phyloP scores from a whole-genome alignment of 306 rosid genomes.

The Macrotyloma uniflorum region DNA sequence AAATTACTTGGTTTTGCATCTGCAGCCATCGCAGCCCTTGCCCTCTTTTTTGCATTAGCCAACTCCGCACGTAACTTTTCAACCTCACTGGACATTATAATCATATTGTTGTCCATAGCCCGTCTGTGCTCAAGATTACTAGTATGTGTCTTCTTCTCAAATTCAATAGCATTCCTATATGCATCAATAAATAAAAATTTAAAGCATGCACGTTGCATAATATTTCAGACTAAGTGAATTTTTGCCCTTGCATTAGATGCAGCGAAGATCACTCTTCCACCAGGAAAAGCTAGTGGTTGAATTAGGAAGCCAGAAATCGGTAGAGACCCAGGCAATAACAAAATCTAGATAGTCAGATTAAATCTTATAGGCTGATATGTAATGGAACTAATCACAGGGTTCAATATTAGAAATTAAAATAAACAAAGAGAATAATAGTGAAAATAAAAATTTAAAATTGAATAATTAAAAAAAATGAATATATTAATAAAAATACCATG shows the following conservation, averaged over 20 bases:
- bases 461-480: no score
- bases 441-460: no score
- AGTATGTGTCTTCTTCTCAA: conserved; percentile 68
- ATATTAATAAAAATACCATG: no score
- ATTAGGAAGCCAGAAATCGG: neutral
- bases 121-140: conserved; percentile 64
- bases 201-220: neutral
- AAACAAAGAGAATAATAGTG: neutral
- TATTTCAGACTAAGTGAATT: neutral
- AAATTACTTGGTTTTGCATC: conserved; percentile 70
- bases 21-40: conserved; percentile 61
- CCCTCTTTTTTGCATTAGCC: conserved; percentile 79
- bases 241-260: conserved; percentile 2
- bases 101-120: conserved; percentile 66
- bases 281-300: conserved; percentile 13
- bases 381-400: neutral
- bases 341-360: conserved; percentile 24
- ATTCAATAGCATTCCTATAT: conserved; percentile 85
- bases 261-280: neutral
- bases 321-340: neutral
- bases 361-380: neutral
- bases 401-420: conserved; percentile 20
- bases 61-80: conserved; percentile 80
- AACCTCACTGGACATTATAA: conserved; percentile 67
- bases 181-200: conserved; percentile 21